Evolutionary conservation across 352 stramenopile species (phyloP).

Genomic region (Blastocystis sp.): DNA sequence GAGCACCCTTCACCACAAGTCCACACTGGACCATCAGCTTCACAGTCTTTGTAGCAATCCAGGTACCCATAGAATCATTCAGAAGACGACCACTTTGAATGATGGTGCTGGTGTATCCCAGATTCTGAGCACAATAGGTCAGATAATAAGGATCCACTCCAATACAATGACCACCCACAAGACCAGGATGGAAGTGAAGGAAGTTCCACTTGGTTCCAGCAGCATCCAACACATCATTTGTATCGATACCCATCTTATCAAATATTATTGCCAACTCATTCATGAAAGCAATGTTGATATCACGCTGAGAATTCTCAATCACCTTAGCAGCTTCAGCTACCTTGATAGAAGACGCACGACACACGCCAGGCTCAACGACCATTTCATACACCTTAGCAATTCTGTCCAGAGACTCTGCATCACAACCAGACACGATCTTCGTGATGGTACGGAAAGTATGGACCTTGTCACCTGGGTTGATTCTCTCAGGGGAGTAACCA

Average conservation of each 20-base stretch:
- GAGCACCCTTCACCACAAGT: background rate
- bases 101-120: conserved; percentile 1
- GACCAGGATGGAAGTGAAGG: conserved; percentile 9
- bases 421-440: conserved; percentile 16
- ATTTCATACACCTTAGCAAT: conserved; percentile 25
- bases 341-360: background rate
- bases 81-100: conserved; percentile 35
- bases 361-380: conserved; percentile 15
- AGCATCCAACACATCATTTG: conserved; percentile 20
- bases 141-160: conserved; percentile 53
- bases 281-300: conserved; percentile 58
- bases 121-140: conserved; percentile 40
- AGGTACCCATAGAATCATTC: conserved; percentile 43
- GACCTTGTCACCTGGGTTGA: conserved; percentile 11
- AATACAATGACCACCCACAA: conserved; percentile 49
- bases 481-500: conserved; percentile 28
- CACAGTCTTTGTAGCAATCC: conserved; percentile 27
- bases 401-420: background rate
- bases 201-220: conserved; percentile 13
- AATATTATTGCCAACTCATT: conserved; percentile 50
- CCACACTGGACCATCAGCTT: conserved; percentile 26
- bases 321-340: conserved; percentile 50
- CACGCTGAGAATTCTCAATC: conserved; percentile 46
- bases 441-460: conserved; percentile 15
- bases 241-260: conserved; percentile 44